Conservation (phyloP, 805 yeast genomes). For the Maudiozyma turicensis region DNA sequence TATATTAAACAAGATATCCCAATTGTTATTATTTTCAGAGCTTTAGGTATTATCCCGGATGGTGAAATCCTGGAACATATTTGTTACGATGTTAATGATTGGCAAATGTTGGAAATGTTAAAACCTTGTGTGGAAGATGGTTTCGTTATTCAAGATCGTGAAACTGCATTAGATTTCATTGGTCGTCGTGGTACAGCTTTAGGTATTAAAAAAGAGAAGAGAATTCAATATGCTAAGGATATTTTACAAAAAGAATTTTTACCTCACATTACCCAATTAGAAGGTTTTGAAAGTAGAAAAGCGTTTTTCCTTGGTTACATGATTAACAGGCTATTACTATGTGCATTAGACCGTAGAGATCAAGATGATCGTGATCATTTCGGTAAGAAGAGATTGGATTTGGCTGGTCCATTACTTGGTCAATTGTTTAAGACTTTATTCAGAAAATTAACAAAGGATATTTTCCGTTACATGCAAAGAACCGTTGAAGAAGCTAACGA, state of each 20-base stretch:
- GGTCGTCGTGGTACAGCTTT: conserved; percentile 97
- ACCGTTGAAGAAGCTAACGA: conserved; percentile 97
- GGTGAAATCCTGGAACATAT: conserved; percentile 98
- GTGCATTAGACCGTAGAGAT: conserved; percentile 95
- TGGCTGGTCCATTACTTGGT: conserved; percentile 96
- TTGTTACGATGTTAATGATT: conserved; percentile 93
- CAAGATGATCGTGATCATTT: conserved; percentile 99
- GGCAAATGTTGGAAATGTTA: conserved; percentile 99
- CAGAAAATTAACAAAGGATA: conserved; percentile 91
- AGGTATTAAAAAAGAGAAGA: conserved; percentile 94
- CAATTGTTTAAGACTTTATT: conserved; percentile 89
- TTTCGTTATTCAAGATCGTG: conserved; percentile 94
- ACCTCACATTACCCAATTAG: conserved; percentile 95
- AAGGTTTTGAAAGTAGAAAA: conserved; percentile 93
- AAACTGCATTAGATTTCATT: conserved; percentile 93
- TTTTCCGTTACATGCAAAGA: conserved; percentile 96
- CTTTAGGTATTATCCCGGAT: conserved; percentile 96
- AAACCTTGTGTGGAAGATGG: conserved; percentile 99
- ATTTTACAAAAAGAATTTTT: conserved; percentile 90
- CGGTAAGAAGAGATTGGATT: conserved; percentile 95
- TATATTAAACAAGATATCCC: conserved; percentile 96
- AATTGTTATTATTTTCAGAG: conserved; percentile 92
- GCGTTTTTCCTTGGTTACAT: conserved; percentile 96
- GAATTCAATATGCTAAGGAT: conserved; percentile 96
- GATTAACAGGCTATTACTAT: conserved; percentile 87